Conservation (phyloP, 1,284 basidiomycete genomes). For the Phlebopus sp. region DNA sequence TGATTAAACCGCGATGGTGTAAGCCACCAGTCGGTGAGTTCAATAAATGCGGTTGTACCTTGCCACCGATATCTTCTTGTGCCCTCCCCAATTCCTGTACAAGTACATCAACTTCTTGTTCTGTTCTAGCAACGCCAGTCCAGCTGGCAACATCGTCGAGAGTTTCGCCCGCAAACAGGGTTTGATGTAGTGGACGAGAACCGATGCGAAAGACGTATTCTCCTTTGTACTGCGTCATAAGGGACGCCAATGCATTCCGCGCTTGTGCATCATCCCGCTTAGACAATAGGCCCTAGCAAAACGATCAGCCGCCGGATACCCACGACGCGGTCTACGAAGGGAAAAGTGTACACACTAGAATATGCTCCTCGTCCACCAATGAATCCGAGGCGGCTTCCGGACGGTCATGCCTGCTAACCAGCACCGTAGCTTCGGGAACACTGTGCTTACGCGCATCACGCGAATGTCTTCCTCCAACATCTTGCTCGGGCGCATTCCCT, state of each 20-base stretch:
- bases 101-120: constrained; percentile 51
- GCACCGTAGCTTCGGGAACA: neutral
- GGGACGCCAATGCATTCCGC: constrained; percentile 58
- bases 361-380: constrained; percentile 52
- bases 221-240: constrained; percentile 62
- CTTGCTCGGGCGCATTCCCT: constrained; percentile 20
- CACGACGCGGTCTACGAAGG: neutral
- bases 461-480: constrained; percentile 29
- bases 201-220: constrained; percentile 75
- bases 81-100: constrained; percentile 41
- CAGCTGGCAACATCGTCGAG: constrained; percentile 45
- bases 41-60: constrained; percentile 41
- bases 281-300: constrained; percentile 44
- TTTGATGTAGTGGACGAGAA: constrained; percentile 50
- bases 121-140: constrained; percentile 50
- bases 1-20: neutral
- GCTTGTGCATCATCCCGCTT: constrained; percentile 49
- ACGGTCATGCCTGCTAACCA: neutral
- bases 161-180: constrained; percentile 52
- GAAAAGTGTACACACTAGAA: constrained; percentile 49
- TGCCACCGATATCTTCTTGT: constrained; percentile 73
- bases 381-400: constrained; percentile 21
- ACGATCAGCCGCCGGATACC: constrained; percentile 7
- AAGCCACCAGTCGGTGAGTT: constrained; percentile 2
- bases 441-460: constrained; percentile 1